A percentile compares a stretch with the other conserved stretches of the same genome.
These are phyloP conservation scores for Biscogniauxia marginata DNA, from an alignment of 2,329 filamentous ascomycete genomes.

Conservation along the genomic window DNA sequence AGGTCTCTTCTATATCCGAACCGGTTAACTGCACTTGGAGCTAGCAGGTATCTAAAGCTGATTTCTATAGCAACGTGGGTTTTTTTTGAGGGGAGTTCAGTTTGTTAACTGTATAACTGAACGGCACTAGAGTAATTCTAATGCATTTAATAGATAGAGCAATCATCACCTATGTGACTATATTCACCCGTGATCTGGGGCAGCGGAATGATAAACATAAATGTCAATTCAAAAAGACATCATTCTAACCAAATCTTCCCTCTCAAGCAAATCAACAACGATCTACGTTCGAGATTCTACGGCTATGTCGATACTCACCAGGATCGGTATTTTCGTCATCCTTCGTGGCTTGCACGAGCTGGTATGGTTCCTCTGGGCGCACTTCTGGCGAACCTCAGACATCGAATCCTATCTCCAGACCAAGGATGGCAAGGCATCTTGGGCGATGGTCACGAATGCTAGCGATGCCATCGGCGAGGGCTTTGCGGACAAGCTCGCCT, in stretches of 20 bases:
- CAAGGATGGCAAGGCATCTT: constrained; percentile 27
- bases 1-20: no score
- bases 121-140: neutral
- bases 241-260: no score
- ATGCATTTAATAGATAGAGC: neutral
- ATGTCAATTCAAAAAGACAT: no score
- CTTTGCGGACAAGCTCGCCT: constrained; percentile 50
- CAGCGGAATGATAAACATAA: neutral
- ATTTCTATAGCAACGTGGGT: neutral
- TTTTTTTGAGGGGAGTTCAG: neutral
- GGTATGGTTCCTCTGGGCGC: neutral
- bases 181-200: neutral
- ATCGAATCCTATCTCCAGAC: constrained; percentile 25
- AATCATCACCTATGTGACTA: neutral
- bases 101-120: neutral
- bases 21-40: neutral
- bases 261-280: neutral
- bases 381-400: constrained; percentile 8
- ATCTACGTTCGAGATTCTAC: neutral
- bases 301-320: neutral
- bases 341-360: neutral
- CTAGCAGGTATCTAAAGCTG: neutral
- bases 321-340: neutral
- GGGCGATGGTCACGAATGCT: constrained; percentile 53
- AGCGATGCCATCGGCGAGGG: constrained; percentile 54